These are phyloP conservation scores for Ophiostoma himal-ulmi DNA, from an alignment of 2,329 filamentous ascomycete genomes.

Conservation along the genomic window DNA sequence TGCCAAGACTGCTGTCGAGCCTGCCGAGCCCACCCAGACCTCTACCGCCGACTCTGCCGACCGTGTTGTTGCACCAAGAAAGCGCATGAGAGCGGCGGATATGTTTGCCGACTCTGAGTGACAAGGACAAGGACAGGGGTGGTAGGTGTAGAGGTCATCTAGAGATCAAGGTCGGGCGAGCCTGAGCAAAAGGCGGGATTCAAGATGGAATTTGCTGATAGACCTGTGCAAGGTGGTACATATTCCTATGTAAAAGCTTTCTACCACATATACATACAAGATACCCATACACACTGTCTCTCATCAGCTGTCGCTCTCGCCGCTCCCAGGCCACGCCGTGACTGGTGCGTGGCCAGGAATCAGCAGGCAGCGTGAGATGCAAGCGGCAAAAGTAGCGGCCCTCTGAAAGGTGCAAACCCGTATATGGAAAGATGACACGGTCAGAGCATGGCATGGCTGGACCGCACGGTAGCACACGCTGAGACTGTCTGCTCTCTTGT, in stretches of 20 bases:
- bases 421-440: background rate
- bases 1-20: slow-evolving; percentile 25
- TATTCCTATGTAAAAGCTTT: background rate
- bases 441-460: background rate
- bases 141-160: background rate
- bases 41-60: background rate
- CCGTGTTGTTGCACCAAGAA: slow-evolving; percentile 33
- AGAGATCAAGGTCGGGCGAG: background rate
- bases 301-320: background rate
- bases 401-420: background rate
- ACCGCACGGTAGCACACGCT: background rate
- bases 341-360: background rate
- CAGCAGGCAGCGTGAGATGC: background rate
- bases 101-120: slow-evolving; percentile 65
- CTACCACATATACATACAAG: background rate
- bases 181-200: background rate
- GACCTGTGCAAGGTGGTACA: background rate
- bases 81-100: slow-evolving; percentile 69
- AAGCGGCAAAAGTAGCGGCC: background rate
- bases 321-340: background rate
- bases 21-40: slow-evolving; percentile 27
- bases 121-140: background rate
- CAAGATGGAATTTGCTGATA: background rate
- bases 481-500: background rate
- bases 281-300: background rate